Conservation (phyloP, 1,284 basidiomycete species). For the Ganoderma lucidum region DNA sequence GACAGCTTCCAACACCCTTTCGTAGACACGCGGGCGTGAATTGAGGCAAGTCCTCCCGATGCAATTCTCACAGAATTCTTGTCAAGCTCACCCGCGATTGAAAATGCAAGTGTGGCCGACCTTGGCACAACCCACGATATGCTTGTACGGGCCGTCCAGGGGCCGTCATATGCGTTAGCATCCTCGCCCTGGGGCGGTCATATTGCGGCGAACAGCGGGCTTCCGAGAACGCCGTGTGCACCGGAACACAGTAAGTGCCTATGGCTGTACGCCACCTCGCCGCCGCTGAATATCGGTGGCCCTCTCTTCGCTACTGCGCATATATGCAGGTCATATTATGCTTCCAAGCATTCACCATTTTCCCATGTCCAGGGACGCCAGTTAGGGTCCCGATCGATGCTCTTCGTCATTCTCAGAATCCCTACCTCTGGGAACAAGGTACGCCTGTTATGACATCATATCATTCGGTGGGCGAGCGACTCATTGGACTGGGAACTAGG, state of each 20-base stretch:
- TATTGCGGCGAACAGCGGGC: background rate
- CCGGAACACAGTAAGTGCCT: background rate
- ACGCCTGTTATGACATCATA: background rate
- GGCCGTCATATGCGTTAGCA: background rate
- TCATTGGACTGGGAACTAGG: too few relatives aligned
- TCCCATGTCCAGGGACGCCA: background rate
- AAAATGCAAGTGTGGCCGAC: background rate
- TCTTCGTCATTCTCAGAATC: background rate
- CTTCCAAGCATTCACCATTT: background rate
- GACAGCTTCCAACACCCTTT: background rate
- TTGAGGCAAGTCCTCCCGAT: background rate
- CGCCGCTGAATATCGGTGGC: background rate
- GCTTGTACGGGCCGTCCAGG: background rate
- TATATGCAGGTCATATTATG: background rate
- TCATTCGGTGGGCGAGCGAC: background rate
- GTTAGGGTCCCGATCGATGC: background rate
- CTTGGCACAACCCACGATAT: background rate
- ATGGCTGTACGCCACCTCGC: background rate
- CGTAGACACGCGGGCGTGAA: background rate
- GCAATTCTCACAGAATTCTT: background rate
- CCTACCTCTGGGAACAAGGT: background rate
- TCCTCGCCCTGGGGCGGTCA: background rate
- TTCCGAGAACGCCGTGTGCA: background rate
- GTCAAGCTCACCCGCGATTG: background rate
- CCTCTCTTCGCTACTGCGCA: constrained; percentile 1